Evolutionary conservation across 495 filamentous ascomycete genomes (phyloP).

Genomic region (Daldinia childiae): DNA sequence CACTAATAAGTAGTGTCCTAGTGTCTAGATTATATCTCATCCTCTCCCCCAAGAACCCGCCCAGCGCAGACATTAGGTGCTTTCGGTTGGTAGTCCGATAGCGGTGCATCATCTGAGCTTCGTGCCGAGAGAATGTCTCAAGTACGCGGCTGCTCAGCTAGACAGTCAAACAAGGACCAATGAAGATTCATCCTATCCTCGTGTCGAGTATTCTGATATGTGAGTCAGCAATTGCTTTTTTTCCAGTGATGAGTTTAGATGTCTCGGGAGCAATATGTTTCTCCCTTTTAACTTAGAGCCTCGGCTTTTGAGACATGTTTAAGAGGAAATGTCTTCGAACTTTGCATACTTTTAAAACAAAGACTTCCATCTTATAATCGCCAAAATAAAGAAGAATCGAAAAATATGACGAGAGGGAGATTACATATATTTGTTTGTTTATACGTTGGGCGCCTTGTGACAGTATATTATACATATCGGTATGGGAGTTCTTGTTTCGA

Average conservation of each 20-base stretch:
- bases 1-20: too few species aligned
- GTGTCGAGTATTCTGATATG: neutral
- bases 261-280: neutral
- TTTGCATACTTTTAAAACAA: constrained; percentile 64
- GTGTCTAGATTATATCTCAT: too few species aligned
- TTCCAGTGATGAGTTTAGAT: too few species aligned
- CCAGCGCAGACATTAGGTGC: too few species aligned
- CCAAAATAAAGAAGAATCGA: neutral
- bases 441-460: neutral
- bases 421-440: neutral
- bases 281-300: neutral
- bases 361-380: constrained; percentile 63
- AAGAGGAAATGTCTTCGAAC: neutral
- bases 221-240: neutral
- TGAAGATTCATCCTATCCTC: neutral
- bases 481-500: neutral
- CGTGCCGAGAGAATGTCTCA: too few species aligned
- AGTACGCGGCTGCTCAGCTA: too few species aligned
- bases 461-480: constrained; percentile 23
- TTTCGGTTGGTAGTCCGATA: too few species aligned
- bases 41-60: too few species aligned
- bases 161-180: too few species aligned
- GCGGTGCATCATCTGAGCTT: too few species aligned
- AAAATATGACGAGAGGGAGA: neutral
- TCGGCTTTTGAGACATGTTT: neutral